phyloP scores from a whole-genome alignment of 768 basidiomycete genomes.

The Hypholoma fasciculare region DNA sequence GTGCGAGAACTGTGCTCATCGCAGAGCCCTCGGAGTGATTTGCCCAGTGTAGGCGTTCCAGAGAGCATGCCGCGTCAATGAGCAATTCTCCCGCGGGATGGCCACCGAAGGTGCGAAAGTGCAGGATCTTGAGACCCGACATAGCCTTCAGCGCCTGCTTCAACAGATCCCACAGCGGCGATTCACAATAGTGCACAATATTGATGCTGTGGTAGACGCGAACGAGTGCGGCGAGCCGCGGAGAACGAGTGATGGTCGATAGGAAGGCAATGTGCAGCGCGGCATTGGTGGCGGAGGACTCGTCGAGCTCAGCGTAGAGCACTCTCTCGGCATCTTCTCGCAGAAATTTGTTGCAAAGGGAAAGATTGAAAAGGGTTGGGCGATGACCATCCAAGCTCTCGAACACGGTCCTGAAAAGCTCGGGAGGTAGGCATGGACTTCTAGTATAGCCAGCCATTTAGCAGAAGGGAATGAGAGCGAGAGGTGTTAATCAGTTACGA shows the following conservation, averaged over 20 bases:
- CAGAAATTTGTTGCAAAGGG: neutral
- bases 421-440: constrained; percentile 7
- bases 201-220: constrained; percentile 5
- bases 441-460: too few species aligned
- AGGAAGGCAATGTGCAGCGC: constrained; percentile 13
- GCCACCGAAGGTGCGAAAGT: constrained; percentile 10
- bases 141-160: constrained; percentile 4
- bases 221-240: constrained; percentile 6
- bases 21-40: constrained; percentile 4
- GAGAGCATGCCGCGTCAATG: neutral
- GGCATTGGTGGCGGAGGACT: neutral
- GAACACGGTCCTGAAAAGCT: constrained; percentile 16
- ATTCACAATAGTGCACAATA: constrained; percentile 10
- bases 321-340: constrained; percentile 9
- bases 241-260: constrained; percentile 3
- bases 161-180: constrained; percentile 9
- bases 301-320: constrained; percentile 4
- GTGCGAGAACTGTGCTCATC: constrained; percentile 1
- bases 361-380: constrained; percentile 1
- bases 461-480: too few species aligned
- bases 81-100: constrained; percentile 7
- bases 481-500: too few species aligned
- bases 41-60: constrained; percentile 10
- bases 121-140: constrained; percentile 3
- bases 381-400: neutral